A percentile compares a stretch with the other conserved stretches of the same genome.
Evolutionary conservation across 306 rosid genomes (phyloP).

Genomic region (Luffa aegyptiaca): DNA sequence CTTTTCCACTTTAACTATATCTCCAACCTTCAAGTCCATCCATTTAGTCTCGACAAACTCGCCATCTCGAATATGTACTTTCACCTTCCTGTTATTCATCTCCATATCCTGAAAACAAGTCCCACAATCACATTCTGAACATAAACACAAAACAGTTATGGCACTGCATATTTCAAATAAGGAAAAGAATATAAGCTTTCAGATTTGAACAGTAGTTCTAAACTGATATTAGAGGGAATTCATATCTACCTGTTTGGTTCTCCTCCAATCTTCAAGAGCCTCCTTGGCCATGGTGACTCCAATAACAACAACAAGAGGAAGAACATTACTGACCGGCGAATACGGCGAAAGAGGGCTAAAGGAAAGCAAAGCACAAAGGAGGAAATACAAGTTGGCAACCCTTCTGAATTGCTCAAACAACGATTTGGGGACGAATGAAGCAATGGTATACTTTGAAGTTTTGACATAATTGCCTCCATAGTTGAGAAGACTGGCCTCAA

Average conservation of each 20-base stretch:
- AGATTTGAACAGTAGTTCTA: background rate
- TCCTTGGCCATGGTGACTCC: constrained; percentile 93
- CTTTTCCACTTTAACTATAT: constrained; percentile 77
- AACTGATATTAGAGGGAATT: background rate
- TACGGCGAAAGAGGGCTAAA: constrained; percentile 79
- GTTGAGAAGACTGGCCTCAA: constrained; percentile 24
- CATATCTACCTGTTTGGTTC: constrained; percentile 67
- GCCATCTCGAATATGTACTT: constrained; percentile 53
- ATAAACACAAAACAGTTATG: background rate
- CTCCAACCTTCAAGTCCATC: constrained; percentile 88
- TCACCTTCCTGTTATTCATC: constrained; percentile 78
- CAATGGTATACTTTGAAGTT: constrained; percentile 69
- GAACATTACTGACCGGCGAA: constrained; percentile 63
- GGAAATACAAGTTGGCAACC: constrained; percentile 79
- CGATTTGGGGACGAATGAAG: constrained; percentile 78
- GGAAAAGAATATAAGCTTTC: background rate
- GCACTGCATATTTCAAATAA: background rate
- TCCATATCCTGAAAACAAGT: constrained; percentile 67
- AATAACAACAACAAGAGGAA: constrained; percentile 71
- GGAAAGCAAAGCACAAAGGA: constrained; percentile 63
- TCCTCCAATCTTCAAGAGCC: constrained; percentile 65
- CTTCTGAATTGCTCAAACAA: constrained; percentile 91
- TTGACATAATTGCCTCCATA: constrained; percentile 74
- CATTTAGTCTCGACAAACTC: constrained; percentile 53
- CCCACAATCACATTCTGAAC: background rate